Evolutionary conservation across 1,139 yeast species (phyloP).

Genomic region (Yamadazyma trypodendri): DNA sequence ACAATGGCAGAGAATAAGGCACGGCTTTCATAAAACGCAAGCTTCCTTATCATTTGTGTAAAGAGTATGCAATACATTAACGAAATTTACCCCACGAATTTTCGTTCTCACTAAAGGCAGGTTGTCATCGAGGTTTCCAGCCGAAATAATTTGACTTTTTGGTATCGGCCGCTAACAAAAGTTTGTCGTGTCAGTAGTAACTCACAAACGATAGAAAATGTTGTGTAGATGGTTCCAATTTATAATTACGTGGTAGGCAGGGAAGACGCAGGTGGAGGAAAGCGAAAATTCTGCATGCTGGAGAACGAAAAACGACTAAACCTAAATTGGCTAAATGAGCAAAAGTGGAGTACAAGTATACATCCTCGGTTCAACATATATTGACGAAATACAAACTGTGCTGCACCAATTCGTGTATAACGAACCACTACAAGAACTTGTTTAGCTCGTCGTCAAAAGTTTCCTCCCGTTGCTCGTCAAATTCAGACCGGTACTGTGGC

Average conservation of each 20-base stretch:
- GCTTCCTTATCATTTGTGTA: too few relatives aligned
- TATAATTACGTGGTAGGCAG: background rate
- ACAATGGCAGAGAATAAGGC: too few relatives aligned
- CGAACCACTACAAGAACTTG: background rate
- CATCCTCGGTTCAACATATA: too few relatives aligned
- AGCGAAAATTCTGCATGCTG: too few relatives aligned
- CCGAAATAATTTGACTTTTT: too few relatives aligned
- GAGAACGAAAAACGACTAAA: too few relatives aligned
- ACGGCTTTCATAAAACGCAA: too few relatives aligned
- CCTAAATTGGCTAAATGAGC: too few relatives aligned
- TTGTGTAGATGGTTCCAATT: background rate
- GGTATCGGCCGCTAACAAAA: conserved; percentile 4
- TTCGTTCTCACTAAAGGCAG: background rate
- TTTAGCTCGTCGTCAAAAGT: conserved; percentile 4
- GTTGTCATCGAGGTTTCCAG: too few relatives aligned
- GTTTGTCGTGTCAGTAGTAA: background rate
- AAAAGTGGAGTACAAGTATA: too few relatives aligned
- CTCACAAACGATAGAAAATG: background rate
- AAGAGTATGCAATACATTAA: too few relatives aligned
- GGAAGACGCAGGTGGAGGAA: conserved; percentile 3
- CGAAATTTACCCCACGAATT: conserved; percentile 1
- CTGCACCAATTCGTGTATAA: background rate
- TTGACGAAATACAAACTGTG: too few relatives aligned
- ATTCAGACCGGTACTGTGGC: conserved; percentile 5
- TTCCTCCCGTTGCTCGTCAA: background rate